Base-by-base conservation (phyloP, 2,329 filamentous ascomycete genomes). In the Volutella citrinella region DNA sequence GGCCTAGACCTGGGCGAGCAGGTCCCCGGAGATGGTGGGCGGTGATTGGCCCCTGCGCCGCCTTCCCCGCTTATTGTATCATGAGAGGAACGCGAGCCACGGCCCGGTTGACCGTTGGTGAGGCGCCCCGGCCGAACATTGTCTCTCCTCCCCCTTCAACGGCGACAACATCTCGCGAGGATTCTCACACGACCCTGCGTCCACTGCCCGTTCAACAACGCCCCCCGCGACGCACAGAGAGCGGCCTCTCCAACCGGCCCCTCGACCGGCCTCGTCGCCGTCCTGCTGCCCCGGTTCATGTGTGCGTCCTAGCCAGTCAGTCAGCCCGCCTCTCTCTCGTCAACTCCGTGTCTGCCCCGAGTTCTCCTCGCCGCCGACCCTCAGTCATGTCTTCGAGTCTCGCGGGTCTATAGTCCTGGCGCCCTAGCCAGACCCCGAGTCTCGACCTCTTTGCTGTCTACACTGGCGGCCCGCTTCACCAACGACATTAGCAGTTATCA, bases 401-500 rank as follows among this genome's bases (percentile, higher is more conserved):
- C 56, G 58, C 57, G 54, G 54, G 54, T 51, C 59, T 68, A 52
- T 72, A 70, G 68, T 66, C 62, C 62, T 68, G 68, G 68, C 67
- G 57, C 48, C 55, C 55, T 58, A 60, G 67, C 68, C 66, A 63
- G 65, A 65, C 59, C 55, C 51, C 48, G 49, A 51, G 53, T 56
- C 54, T 53, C 46, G 39, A 42, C 40, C 45, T 32, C 37, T 41
- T 34, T 23, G 22, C 36, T 38, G 43, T 36, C 30, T 35, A 34
- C 45, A 30, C 40, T n/a, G n/a, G n/a, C n/a, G n/a, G n/a, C n/a
- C n/a, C n/a, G n/a, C n/a, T n/a, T n/a, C n/a, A n/a, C n/a, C n/a
- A n/a, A n/a, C n/a, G n/a, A n/a, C n/a, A n/a, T n/a, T n/a, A n/a
- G n/a, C n/a, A n/a, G n/a, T n/a, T n/a, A n/a, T n/a, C n/a, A n/a